Percentiles rank a stretch among this genome's conserved stretches.
Conservation (phyloP, 228 moss, liverwort and hornwort genomes). For the Sphagnum fallax region DNA sequence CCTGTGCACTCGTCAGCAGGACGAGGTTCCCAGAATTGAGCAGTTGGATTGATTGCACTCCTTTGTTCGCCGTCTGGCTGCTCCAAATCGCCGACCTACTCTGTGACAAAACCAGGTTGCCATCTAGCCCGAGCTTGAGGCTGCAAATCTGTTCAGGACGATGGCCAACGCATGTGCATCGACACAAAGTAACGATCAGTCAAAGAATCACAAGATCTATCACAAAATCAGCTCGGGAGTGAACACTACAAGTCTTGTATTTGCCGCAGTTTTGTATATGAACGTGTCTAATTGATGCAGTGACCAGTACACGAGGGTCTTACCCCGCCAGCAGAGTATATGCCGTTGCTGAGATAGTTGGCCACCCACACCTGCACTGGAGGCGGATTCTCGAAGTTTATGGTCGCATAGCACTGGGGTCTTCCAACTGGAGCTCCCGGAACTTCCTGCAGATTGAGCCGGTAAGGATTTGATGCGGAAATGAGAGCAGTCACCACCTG, state of each 20-base stretch:
- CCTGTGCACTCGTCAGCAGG: background rate
- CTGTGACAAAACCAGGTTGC: background rate
- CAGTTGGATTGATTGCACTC: background rate
- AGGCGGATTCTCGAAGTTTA: background rate
- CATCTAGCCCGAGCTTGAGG: background rate
- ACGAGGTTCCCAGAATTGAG: background rate
- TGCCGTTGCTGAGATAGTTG: background rate
- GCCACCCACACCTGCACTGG: constrained; percentile 1
- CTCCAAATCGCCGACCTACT: background rate
- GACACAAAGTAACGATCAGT: too few species aligned
- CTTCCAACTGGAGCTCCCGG: background rate
- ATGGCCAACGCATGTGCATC: too few species aligned
- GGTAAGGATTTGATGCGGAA: background rate
- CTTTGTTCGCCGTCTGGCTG: background rate
- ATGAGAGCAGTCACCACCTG: background rate
- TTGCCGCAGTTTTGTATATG: background rate
- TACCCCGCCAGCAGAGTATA: background rate
- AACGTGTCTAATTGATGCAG: background rate
- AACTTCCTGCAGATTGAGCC: background rate
- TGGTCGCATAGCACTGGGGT: background rate
- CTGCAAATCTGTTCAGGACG: background rate
- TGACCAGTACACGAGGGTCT: background rate
- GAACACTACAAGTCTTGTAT: background rate
- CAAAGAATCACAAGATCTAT: background rate
- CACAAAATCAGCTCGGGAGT: background rate